Conservation (phyloP, 352 stramenopile genomes). For the Phytophthora tubulina region DNA sequence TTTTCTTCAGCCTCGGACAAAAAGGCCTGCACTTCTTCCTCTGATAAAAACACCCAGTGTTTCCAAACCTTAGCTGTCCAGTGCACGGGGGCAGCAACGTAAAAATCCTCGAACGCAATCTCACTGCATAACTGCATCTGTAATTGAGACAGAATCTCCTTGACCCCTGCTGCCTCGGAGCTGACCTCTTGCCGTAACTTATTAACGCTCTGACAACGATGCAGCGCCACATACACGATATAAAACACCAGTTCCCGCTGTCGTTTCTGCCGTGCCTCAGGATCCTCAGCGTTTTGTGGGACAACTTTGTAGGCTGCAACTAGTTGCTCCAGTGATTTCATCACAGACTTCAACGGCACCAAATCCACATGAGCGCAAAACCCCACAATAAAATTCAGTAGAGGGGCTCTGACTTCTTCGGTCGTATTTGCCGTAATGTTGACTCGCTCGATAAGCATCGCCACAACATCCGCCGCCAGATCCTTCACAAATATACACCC, state of each 20-base stretch:
- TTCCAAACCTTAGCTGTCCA: constrained; percentile 68
- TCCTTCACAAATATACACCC: constrained; percentile 57
- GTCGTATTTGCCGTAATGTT: background rate
- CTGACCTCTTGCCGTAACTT: constrained; percentile 34
- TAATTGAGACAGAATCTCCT: constrained; percentile 37
- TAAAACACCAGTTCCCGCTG: constrained; percentile 39
- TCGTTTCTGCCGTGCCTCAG: constrained; percentile 2
- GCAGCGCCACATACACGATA: constrained; percentile 54
- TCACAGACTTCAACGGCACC: constrained; percentile 42
- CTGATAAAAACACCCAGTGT: constrained; percentile 55
- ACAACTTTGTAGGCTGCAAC: constrained; percentile 34
- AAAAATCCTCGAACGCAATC: constrained; percentile 55
- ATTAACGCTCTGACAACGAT: constrained; percentile 42
- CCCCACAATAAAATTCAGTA: constrained; percentile 47
- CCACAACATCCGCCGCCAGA: constrained; percentile 41
- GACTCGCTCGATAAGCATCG: constrained; percentile 24
- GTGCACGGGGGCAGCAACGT: constrained; percentile 53
- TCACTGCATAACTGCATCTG: constrained; percentile 49
- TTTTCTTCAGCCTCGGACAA: constrained; percentile 34
- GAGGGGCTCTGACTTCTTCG: background rate
- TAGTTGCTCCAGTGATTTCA: constrained; percentile 41
- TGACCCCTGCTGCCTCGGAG: constrained; percentile 21
- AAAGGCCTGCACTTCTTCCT: constrained; percentile 57
- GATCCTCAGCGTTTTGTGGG: background rate
- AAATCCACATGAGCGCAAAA: constrained; percentile 57